A percentile compares a stretch with the other conserved stretches of the same genome.
Evolutionary conservation across 257 asterid species (phyloP).

Genomic region (Ilex aquifolium): DNA sequence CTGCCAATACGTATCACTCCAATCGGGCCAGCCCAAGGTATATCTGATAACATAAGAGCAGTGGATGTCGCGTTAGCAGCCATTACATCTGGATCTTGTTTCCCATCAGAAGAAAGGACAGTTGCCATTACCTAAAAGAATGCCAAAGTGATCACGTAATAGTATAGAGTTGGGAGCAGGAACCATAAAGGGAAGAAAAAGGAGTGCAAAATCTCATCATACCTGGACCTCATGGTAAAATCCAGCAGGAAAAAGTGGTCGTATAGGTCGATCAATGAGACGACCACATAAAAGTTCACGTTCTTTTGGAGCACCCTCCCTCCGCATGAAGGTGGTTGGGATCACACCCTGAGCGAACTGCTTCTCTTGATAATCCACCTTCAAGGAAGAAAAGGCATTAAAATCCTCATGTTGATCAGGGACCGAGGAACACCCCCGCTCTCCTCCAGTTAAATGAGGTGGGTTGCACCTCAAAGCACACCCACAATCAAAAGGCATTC

Average conservation of each 20-base stretch:
- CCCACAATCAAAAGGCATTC: no score
- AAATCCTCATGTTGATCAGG: conserved; percentile 7
- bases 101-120: conserved; percentile 90
- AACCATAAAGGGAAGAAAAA: no score
- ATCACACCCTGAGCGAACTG: conserved; percentile 90
- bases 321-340: conserved; percentile 81
- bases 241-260: conserved; percentile 93
- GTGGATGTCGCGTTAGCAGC: conserved; percentile 98
- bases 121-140: conserved; percentile 63
- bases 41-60: conserved; percentile 92
- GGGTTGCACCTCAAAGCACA: no score
- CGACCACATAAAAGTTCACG: conserved; percentile 97
- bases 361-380: conserved; percentile 98
- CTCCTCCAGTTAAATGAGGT: no score
- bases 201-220: conserved; percentile 3
- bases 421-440: background rate
- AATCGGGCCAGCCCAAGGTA: conserved; percentile 99
- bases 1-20: conserved; percentile 94
- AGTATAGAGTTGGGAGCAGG: no score
- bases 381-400: conserved; percentile 19
- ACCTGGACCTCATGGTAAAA: conserved; percentile 99
- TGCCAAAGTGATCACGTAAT: no score
- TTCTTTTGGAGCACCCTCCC: conserved; percentile 99
- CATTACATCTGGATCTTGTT: conserved; percentile 95
- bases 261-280: conserved; percentile 84